Base-by-base conservation (phyloP, 2,329 filamentous ascomycete genomes). In the Epichloe baconii region DNA sequence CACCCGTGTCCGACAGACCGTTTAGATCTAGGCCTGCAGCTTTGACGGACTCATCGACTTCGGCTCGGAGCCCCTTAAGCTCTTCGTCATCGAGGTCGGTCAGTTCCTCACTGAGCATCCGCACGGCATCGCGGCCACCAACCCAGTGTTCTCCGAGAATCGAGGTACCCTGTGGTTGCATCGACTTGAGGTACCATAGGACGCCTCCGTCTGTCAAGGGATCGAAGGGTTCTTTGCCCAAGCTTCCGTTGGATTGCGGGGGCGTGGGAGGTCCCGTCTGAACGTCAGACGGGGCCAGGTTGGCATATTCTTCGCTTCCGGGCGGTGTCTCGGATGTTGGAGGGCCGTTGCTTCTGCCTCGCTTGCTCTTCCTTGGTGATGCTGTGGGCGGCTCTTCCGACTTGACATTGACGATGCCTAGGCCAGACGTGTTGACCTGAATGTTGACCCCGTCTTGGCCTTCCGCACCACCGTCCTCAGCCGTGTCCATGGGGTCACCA, bases 1-100 rank as follows among this genome's bases (percentile, higher is more conserved):
- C 55, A 6, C 19, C 52, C 21, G 40, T 21, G 8, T 51, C 53
- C 54, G 36, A 56, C 44, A 48, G 54, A 52, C 10, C 47, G 47
- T 46, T 62, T 58, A 36, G 57, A 57, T n/a, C 57, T 47, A 50
- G 51, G 57, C 21, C 61, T 57, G 61, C 60, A 3, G 64, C 59
- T 37, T 55, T 52, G 23, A 64, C 62, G 31, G 58, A 58, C 38
- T 76, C 71, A 56, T 76, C 74, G 34, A 79, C 70, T 56, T 78
- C 76, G 47, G 73, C 71, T 36, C 71, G 75, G 36, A 88, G 71
- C 36, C 85, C 87, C 60, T 86, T 83, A 52, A 95, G 73, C 68
- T 91, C 88, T 48, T 94, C 89, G 57, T 96, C 90, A 59, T 95
- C 90, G 64, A 96, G 82, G 62, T 96, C 91, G 52, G 86, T 94